Conservation (phyloP, 1,139 yeast genomes). For the Yamadazyma spencermartinsiae region DNA sequence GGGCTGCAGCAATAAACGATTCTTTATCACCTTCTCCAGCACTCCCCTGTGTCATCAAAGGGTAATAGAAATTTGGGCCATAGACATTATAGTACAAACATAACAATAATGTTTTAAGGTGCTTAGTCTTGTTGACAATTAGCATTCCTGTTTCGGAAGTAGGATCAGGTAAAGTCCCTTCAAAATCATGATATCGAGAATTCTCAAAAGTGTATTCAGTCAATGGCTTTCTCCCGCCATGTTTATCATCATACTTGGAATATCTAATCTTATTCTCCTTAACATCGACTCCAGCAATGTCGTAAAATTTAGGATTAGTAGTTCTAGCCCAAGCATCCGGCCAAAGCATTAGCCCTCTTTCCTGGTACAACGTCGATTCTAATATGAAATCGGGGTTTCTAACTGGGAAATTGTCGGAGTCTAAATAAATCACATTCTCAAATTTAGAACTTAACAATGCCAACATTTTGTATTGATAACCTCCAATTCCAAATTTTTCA, state of each 20-base stretch:
- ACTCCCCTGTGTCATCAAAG: constrained; percentile 63
- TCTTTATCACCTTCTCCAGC: constrained; percentile 78
- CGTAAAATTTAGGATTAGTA: constrained; percentile 46
- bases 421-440: constrained; percentile 60
- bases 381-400: constrained; percentile 53
- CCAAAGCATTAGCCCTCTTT: constrained; percentile 50
- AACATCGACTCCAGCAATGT: constrained; percentile 42
- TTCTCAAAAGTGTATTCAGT: constrained; percentile 33
- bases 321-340: constrained; percentile 55
- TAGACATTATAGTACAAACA: constrained; percentile 59
- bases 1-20: constrained; percentile 66
- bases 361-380: constrained; percentile 36
- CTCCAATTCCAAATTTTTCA: constrained; percentile 41
- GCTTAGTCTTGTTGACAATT: constrained; percentile 52
- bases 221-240: constrained; percentile 28
- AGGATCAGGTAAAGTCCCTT: constrained; percentile 62
- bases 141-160: constrained; percentile 67
- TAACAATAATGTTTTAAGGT: constrained; percentile 49
- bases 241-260: constrained; percentile 31
- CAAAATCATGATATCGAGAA: constrained; percentile 52
- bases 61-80: constrained; percentile 62
- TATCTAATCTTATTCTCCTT: constrained; percentile 39
- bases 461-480: constrained; percentile 63
- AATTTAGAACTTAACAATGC: constrained; percentile 61
- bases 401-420: constrained; percentile 68